Base-by-base conservation (phyloP, 495 filamentous ascomycete species). In the Hypomontagnella submonticulosa region DNA sequence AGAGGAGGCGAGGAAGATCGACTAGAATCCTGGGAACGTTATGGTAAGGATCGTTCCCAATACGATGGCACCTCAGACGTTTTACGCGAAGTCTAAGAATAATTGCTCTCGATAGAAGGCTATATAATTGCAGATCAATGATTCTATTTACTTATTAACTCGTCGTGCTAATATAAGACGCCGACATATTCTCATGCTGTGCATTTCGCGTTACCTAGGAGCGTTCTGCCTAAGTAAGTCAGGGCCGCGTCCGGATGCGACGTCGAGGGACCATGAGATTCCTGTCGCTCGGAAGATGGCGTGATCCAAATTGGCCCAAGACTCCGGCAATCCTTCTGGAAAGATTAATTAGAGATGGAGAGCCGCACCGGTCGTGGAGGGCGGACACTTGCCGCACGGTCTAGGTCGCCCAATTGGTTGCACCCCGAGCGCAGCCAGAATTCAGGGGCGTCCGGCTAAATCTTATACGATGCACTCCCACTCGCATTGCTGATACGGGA, bases 401-500 rank as follows among this genome's bases (percentile, higher is more conserved):
- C 65, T 68, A 59, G 54, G 48, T 54, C 37, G 18, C 48, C 16
- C 37, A 68, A 40, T 63, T 59, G 54, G 58, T 63, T 59, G 54
- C 57, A 59, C 54, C 18, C 59, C 48, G 48, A 55, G 27, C 23
- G 54, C 40, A 61, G 65, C 65, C 59, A 55, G 54, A 63, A 67
- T 46, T 53, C 13, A 57, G 57, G 57, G 57, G 51, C 36, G 53
- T 43, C 59, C 65, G 65, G 65, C 59, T 68, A 68, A 68, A 63
- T 68, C 42, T 36, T 55, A 55, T 33, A 57, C 20, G n/a, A 63
- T 41, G 50, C 52, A 23, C 20, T 38, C 58, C 10, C 4, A 3
- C 20, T 38, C 58, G n/a, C 4, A 3, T 37, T 43, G 8, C 48
- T 54, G 30, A 33, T 59, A 53, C 6, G 30, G 59, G 36, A 63